Evolutionary conservation across 2,329 filamentous ascomycete genomes (phyloP).

Genomic region (Lachnellula occidentalis): DNA sequence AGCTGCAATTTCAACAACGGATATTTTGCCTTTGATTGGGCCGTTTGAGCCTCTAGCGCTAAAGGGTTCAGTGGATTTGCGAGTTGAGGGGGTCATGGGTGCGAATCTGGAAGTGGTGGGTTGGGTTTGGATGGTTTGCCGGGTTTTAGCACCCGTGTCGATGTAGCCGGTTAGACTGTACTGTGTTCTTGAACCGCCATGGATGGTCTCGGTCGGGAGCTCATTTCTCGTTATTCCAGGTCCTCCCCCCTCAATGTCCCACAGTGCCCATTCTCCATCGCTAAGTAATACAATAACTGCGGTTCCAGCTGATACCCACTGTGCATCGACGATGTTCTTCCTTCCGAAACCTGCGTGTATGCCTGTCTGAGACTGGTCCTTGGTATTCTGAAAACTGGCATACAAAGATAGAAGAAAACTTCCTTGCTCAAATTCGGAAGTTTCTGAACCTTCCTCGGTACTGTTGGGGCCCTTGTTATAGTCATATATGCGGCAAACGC

Average conservation of each 20-base stretch:
- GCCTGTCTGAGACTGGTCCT: slow-evolving; percentile 40
- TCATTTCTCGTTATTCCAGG: slow-evolving; percentile 43
- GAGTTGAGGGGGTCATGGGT: slow-evolving; percentile 59
- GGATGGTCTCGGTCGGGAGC: slow-evolving; percentile 33
- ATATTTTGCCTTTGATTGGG: slow-evolving; percentile 25
- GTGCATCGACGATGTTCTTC: slow-evolving; percentile 57
- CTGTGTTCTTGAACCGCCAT: slow-evolving; percentile 51
- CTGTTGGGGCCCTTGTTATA: slow-evolving; percentile 49
- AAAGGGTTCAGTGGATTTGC: slow-evolving; percentile 32
- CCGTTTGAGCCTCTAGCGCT: slow-evolving; percentile 11
- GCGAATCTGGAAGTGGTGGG: slow-evolving; percentile 46
- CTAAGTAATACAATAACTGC: slow-evolving; percentile 54
- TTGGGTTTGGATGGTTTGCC: slow-evolving; percentile 19
- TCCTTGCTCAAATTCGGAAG: slow-evolving; percentile 40
- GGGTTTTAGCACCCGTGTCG: slow-evolving; percentile 44
- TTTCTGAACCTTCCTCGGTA: slow-evolving; percentile 45
- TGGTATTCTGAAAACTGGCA: slow-evolving; percentile 25
- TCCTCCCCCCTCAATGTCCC: slow-evolving; percentile 57
- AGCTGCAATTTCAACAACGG: slow-evolving; percentile 24
- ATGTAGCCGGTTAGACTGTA: slow-evolving; percentile 56
- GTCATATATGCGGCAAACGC: slow-evolving; percentile 58
- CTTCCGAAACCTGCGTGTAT: slow-evolving; percentile 42
- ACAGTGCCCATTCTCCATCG: slow-evolving; percentile 63
- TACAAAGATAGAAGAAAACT: slow-evolving; percentile 62
- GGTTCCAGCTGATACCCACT: slow-evolving; percentile 56